These are phyloP conservation scores for Microsporum canis DNA, from an alignment of 2,329 filamentous ascomycete species.

Conservation along the genomic window DNA sequence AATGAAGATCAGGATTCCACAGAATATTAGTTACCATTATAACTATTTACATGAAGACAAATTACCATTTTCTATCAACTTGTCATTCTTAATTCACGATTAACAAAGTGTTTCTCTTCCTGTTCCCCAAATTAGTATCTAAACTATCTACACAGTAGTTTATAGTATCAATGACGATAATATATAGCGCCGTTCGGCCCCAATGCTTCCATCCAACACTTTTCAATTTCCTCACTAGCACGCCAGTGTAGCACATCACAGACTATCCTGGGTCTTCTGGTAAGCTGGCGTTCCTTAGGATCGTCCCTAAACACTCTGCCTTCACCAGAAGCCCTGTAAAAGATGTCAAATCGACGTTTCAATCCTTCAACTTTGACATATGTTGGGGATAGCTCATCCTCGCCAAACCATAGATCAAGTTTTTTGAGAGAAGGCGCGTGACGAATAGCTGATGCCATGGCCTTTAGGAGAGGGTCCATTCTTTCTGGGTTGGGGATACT, in stretches of 20 bases:
- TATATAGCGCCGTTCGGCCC: slow-evolving; percentile 1
- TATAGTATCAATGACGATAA: background rate
- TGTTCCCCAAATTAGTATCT: background rate
- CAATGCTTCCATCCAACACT: slow-evolving; percentile 6
- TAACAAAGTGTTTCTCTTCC: background rate
- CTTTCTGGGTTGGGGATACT: slow-evolving; percentile 1
- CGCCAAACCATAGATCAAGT: background rate
- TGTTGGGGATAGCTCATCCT: background rate
- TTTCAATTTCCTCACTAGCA: slow-evolving; percentile 6
- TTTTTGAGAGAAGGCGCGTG: background rate
- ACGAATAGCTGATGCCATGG: slow-evolving; percentile 5
- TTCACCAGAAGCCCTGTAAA: background rate
- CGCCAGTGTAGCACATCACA: slow-evolving; percentile 3
- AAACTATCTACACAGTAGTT: background rate
- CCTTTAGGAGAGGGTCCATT: slow-evolving; percentile 6
- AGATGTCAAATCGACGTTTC: background rate
- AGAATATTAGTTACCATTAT: background rate
- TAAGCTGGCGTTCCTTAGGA: background rate
- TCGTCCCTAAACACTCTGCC: background rate
- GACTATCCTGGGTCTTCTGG: background rate
- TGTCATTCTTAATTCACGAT: too few relatives aligned
- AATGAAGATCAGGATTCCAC: background rate
- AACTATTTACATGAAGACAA: too few relatives aligned
- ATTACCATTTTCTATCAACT: too few relatives aligned
- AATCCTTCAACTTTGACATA: background rate